phyloP scores from a whole-genome alignment of 2,329 filamentous ascomycete genomes.

The Paraconiothyrium sp. region DNA sequence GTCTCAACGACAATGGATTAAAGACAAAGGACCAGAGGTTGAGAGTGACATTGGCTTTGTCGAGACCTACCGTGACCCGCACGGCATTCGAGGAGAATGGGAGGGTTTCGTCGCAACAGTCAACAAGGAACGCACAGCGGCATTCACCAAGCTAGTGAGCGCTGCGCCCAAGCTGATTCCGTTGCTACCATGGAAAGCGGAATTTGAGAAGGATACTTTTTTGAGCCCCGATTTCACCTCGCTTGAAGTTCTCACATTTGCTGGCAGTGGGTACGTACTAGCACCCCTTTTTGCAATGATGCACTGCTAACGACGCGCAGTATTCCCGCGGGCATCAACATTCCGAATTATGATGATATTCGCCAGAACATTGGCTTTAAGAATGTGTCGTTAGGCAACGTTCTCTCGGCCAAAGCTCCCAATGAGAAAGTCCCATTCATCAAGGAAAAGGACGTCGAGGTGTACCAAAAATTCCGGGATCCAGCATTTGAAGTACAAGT shows the following conservation, averaged over 20 bases:
- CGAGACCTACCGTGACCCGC: slow-evolving; percentile 65
- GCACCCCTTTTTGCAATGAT: not conserved
- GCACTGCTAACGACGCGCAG: slow-evolving; percentile 26
- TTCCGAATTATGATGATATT: slow-evolving; percentile 70
- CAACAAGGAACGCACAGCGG: slow-evolving; percentile 88
- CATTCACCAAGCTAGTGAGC: slow-evolving; percentile 85
- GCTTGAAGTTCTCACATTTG: slow-evolving; percentile 88
- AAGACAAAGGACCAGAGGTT: slow-evolving; percentile 61
- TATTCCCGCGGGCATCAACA: slow-evolving; percentile 68
- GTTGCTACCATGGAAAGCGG: slow-evolving; percentile 84
- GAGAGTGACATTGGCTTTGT: slow-evolving; percentile 65
- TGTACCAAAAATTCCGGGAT: slow-evolving; percentile 86
- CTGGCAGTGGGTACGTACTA: slow-evolving; percentile 60
- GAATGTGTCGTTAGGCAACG: slow-evolving; percentile 92
- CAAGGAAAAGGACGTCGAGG: slow-evolving; percentile 74
- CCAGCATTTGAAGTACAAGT: slow-evolving; percentile 94
- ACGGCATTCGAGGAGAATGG: slow-evolving; percentile 64
- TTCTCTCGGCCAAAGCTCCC: slow-evolving; percentile 88
- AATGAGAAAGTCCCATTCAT: slow-evolving; percentile 95
- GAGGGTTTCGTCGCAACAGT: slow-evolving; percentile 69
- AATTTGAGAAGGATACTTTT: slow-evolving; percentile 97
- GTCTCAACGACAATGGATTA: slow-evolving; percentile 63
- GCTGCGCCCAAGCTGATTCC: slow-evolving; percentile 86
- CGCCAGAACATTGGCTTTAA: slow-evolving; percentile 88
- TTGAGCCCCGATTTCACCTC: slow-evolving; percentile 95